phyloP scores from a whole-genome alignment of 129 eudicot genomes.

The Chrysanthemum seticuspe region DNA sequence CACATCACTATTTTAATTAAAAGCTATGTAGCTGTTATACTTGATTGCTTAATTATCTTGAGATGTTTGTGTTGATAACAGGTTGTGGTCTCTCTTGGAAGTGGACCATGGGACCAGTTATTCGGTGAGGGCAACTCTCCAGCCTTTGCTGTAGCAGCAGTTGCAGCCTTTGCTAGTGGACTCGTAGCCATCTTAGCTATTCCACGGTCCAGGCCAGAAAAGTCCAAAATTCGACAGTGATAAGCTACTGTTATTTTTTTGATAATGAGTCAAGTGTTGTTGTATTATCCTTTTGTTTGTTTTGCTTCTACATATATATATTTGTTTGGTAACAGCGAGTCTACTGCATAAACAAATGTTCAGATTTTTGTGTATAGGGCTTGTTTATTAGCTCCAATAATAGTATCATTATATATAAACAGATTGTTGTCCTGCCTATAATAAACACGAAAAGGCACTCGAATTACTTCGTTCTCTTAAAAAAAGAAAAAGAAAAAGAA shows the following conservation, averaged over 20 bases:
- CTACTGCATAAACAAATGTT: constrained; percentile 29
- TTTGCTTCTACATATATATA: constrained; percentile 12
- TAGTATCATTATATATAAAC: not conserved
- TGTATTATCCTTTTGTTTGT: constrained; percentile 42
- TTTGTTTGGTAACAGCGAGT: constrained; percentile 34
- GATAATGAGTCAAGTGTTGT: constrained; percentile 24
- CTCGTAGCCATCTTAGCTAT: constrained; percentile 88
- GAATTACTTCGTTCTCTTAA: no score
- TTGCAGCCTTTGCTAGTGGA: constrained; percentile 79
- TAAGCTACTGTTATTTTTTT: constrained; percentile 38
- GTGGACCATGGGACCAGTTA: constrained; percentile 96
- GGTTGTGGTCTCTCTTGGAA: constrained; percentile 88
- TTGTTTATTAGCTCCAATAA: constrained; percentile 19
- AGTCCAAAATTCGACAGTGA: constrained; percentile 50
- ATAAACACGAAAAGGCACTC: no score
- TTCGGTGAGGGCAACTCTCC: constrained; percentile 95
- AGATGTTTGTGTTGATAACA: constrained; percentile 29
- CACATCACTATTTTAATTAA: not conserved
- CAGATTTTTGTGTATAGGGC: constrained; percentile 44
- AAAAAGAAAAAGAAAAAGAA: no score
- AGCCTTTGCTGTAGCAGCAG: constrained; percentile 75
- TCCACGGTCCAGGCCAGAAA: constrained; percentile 81
- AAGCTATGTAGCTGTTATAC: not conserved
- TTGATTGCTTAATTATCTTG: not conserved
- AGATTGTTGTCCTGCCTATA: no score